Evolutionary conservation across 345 rosid genomes (phyloP), one percentile per base, ranked within the genome.

Genomic region (Linum trigynum): DNA sequence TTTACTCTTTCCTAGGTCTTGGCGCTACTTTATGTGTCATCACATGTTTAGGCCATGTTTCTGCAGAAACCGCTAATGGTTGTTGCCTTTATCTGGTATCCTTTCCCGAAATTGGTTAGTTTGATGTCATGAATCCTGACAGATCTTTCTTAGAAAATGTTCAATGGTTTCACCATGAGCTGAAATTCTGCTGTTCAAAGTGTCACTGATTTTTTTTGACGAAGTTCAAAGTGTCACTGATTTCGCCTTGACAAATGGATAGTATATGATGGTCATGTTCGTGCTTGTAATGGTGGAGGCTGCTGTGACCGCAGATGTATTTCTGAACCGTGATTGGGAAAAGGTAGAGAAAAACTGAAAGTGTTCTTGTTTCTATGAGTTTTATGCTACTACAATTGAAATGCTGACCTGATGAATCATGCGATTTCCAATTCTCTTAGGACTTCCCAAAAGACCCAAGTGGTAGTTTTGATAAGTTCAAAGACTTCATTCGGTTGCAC

Each of bases 381-480:
- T 53, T 35, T 58, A 38, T 41, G 36, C 69, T 16, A 14, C 39
- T 50, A 1, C 64, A 38, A 41, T 57, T 59, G 63, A 50, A 57
- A 8, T 62, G 40, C n/a, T 53, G 55, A 14, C 32, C 14, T 17
- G 41, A 12, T 55, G 45, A 15, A 10, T 50, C 65, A 56, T 55
- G 50, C 71, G 16, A 32, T 55, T 35, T 71, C 15, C 36, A 62
- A 42, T 61, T 68, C 69, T 62, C 41, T 43, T 85, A 88, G 97
- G 95, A 88, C 85, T 85, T 94, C 69, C 97, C 96, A 3, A 73
- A 81, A 66, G 99, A 94, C 69, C 95, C 91, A 50, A 84, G 83
- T 66, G 96, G 92, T 38, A 81, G 87, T 69, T 84, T 91, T 65
- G 63, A 76, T 55, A 73, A 67, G 65, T 86, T 94, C 72, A 85